Evolutionary conservation across 805 yeast species (phyloP).

Genomic region (Kazachstania viticola): DNA sequence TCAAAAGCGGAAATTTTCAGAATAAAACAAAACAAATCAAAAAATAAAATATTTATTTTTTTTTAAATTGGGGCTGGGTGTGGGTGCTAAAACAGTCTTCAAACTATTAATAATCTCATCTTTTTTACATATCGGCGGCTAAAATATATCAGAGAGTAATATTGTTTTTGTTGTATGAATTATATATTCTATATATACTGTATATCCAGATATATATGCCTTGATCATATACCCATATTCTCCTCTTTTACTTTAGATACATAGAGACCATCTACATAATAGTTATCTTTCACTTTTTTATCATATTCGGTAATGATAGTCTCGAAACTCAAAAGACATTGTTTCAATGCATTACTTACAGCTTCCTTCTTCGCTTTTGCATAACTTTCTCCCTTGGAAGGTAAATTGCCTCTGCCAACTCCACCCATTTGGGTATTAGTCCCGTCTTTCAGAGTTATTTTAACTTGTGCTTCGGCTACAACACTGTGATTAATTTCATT

Average conservation of each 20-base stretch:
- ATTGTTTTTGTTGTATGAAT: too few species aligned
- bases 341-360: conserved; percentile 70
- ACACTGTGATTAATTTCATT: conserved; percentile 15
- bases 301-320: conserved; percentile 37
- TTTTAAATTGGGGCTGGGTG: too few species aligned
- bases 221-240: too few species aligned
- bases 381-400: conserved; percentile 55
- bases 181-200: too few species aligned
- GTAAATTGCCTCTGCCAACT: conserved; percentile 53
- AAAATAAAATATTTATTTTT: too few species aligned
- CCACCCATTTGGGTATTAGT: conserved; percentile 74
- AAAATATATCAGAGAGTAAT: too few species aligned
- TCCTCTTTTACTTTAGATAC: conserved; percentile 6
- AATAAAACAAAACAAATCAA: too few species aligned
- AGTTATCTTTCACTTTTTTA: conserved; percentile 22
- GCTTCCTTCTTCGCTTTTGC: conserved; percentile 80
- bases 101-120: too few species aligned
- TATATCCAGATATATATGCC: too few species aligned
- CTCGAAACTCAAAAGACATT: conserved; percentile 72
- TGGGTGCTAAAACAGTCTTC: too few species aligned
- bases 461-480: conserved; percentile 34
- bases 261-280: conserved; percentile 26
- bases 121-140: too few species aligned
- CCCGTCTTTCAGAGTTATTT: conserved; percentile 70
- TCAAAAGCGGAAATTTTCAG: too few species aligned